Base-by-base conservation (phyloP, 2,329 filamentous ascomycete species). In the Orbilia javanica region DNA sequence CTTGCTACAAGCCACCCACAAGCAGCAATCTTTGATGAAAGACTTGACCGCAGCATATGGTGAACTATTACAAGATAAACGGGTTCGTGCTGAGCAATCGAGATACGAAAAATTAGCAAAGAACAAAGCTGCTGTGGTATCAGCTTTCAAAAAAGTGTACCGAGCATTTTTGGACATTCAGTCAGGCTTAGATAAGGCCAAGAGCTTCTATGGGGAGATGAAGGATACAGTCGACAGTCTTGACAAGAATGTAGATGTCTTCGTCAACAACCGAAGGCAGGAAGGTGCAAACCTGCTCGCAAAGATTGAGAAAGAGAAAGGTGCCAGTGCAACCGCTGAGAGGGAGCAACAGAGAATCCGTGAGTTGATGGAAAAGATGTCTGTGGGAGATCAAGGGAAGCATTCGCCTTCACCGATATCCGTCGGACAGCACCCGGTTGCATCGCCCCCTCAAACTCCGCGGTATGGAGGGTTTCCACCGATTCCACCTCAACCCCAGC, bases 131-230 rank as follows among this genome's bases (percentile, higher is more conserved):
- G 87, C 90, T 0, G 94, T 96, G 3, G 89, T 97, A 84, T 90
- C 90, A 81, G 93, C 91, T 83, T 99, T 98, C 85, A 94, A 94
- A 84, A 92, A 93, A 79, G 90, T 96, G 0, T 96, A 96, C 82
- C 93, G 97, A 83, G 93, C 95, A 79, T 98, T 97, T 83, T 88
- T 96, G 76, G 95, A 97, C 81, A 88, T 99, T 11, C 90, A 93
- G 80, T 92, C 94, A 7, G 96, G 96, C 1, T 87, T 99, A 3
- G 89, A 92, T 82, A 91, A 94, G 80, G 96, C 96, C 5, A 94
- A 96, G 84, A 91, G 90, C 67, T 99, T 97, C 89, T 99, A 99
- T 83, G 88, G 89, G 2, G 96, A 98, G 83, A 99, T 98, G 94
- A 92, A 91, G 81, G 94, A 97, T 80, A 97, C 94, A 0, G 93